These are phyloP conservation scores for Akebia trifoliata DNA, from an alignment of 164 flowering plant genomes.

Conservation along the genomic window DNA sequence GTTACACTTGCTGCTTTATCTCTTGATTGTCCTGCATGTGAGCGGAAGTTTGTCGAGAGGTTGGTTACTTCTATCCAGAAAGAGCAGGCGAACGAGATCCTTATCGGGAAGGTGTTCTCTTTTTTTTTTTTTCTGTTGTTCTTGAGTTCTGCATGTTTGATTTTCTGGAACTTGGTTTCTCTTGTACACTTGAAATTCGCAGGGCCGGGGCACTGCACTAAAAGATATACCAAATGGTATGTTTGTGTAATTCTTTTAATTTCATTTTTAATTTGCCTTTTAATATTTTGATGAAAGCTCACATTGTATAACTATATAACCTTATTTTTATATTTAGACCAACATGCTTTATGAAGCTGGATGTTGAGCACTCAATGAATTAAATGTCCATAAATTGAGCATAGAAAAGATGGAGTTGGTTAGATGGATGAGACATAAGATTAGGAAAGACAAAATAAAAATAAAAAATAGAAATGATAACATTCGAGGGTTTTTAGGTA, in stretches of 20 bases:
- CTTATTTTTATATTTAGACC: too few relatives aligned
- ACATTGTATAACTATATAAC: too few relatives aligned
- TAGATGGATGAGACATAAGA: too few relatives aligned
- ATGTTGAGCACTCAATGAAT: too few relatives aligned
- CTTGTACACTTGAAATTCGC: constrained; percentile 25
- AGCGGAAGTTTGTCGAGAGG: constrained; percentile 48
- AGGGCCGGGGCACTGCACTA: constrained; percentile 83
- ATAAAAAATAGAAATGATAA: too few relatives aligned
- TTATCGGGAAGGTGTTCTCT: constrained; percentile 56
- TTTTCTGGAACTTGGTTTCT: neutral
- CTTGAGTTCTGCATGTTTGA: neutral
- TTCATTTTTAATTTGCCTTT: neutral
- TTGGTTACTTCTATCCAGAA: constrained; percentile 64
- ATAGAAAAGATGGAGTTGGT: too few relatives aligned
- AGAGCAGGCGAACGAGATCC: constrained; percentile 50
- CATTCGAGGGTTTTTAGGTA: too few relatives aligned
- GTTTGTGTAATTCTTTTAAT: neutral
- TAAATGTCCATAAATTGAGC: too few relatives aligned
- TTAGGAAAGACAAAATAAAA: too few relatives aligned
- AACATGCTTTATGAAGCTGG: too few relatives aligned
- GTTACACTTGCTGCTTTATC: constrained; percentile 40
- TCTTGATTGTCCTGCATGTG: constrained; percentile 59
- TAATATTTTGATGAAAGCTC: neutral
- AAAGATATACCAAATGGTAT: constrained; percentile 83
- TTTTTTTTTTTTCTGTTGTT: neutral